A percentile compares a stretch with the other conserved stretches of the same genome.
These are phyloP conservation scores for Cladorrhinum sp. DNA, from an alignment of 2,329 filamentous ascomycete species.

Conservation along the genomic window DNA sequence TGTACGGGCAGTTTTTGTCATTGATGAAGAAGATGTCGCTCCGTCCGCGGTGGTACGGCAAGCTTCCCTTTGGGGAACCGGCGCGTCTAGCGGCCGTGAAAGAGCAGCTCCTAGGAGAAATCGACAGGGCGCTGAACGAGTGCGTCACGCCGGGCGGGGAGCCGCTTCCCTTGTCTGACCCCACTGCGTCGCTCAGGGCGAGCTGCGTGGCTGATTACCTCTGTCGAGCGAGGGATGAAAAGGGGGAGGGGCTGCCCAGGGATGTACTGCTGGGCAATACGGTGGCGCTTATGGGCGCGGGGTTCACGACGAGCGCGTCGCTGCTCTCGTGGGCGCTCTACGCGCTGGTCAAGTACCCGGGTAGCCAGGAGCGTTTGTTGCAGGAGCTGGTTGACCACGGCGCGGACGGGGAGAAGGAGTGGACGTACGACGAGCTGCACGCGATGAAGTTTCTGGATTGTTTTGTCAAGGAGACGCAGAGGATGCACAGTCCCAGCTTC, in stretches of 20 bases:
- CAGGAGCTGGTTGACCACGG: conserved; percentile 1
- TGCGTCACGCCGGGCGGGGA: background rate
- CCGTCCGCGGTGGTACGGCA: background rate
- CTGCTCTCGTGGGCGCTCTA: conserved; percentile 7
- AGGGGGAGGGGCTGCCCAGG: background rate
- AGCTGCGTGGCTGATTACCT: background rate
- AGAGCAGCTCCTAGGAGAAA: background rate
- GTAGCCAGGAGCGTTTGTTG: background rate
- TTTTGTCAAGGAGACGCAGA: conserved; percentile 4
- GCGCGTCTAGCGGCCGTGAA: background rate
- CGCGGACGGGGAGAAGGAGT: background rate
- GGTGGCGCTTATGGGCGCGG: background rate
- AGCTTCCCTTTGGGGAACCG: background rate
- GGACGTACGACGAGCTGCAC: background rate
- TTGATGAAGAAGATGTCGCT: conserved; percentile 4
- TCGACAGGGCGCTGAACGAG: background rate
- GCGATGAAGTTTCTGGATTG: background rate
- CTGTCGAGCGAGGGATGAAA: background rate
- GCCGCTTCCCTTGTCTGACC: background rate
- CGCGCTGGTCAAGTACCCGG: conserved; percentile 3
- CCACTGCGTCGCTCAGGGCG: background rate
- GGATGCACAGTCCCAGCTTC: conserved; percentile 4
- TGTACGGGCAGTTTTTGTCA: background rate
- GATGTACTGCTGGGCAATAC: background rate
- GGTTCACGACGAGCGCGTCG: conserved; percentile 4